A percentile compares a stretch with the other conserved stretches of the same genome.
These are phyloP conservation scores for Pyrenopolyporus hunteri DNA, from an alignment of 495 filamentous ascomycete species.

Conservation along the genomic window DNA sequence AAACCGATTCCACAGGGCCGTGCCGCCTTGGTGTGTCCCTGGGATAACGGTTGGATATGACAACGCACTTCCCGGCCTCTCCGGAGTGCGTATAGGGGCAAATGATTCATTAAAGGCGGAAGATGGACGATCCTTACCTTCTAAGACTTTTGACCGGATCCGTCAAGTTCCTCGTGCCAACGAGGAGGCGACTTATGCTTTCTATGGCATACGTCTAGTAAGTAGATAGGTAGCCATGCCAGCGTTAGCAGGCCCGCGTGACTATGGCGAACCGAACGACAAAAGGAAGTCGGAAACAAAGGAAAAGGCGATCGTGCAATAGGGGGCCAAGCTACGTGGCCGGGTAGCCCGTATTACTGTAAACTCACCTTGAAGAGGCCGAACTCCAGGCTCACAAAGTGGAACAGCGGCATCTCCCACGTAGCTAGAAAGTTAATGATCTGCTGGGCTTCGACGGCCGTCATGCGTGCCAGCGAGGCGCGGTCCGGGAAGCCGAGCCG, in stretches of 20 bases:
- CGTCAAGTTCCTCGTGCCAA: slow-evolving; percentile 64
- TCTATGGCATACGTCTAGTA: slow-evolving; percentile 70
- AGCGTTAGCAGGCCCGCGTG: slow-evolving; percentile 15
- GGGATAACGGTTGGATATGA: too few relatives aligned
- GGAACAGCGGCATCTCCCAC: slow-evolving; percentile 65
- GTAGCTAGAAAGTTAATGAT: slow-evolving; percentile 57
- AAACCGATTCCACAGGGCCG: background rate
- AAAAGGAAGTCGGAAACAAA: background rate
- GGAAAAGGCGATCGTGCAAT: too few relatives aligned
- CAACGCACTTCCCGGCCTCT: too few relatives aligned
- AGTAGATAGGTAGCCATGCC: background rate
- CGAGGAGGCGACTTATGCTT: slow-evolving; percentile 63
- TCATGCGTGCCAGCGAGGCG: slow-evolving; percentile 65
- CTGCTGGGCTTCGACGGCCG: slow-evolving; percentile 62
- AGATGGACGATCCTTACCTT: slow-evolving; percentile 42
- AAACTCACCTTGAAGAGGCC: slow-evolving; percentile 64
- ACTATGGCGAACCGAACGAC: too few relatives aligned
- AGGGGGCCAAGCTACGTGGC: too few relatives aligned
- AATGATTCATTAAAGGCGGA: background rate
- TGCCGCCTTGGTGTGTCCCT: too few relatives aligned
- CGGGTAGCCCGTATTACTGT: too few relatives aligned
- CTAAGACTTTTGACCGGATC: slow-evolving; percentile 59
- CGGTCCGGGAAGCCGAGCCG: slow-evolving; percentile 61
- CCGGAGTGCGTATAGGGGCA: too few relatives aligned
- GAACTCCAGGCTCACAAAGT: slow-evolving; percentile 64